Conservation (phyloP, 768 basidiomycete species). For the Leucosporidium scottii region DNA sequence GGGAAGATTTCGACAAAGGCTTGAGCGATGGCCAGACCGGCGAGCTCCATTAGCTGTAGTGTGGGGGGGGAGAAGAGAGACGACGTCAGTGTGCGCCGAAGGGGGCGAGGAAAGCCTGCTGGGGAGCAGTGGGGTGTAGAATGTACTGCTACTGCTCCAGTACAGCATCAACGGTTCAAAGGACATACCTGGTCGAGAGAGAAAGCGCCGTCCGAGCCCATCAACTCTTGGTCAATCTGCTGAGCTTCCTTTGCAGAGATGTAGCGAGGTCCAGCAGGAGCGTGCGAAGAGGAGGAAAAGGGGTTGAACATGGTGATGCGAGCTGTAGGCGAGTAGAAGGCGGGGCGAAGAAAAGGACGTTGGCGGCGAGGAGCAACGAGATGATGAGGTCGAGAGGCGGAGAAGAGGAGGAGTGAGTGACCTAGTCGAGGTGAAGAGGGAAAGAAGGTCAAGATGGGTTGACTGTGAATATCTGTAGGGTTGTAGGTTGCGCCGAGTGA, state of each 20-base stretch:
- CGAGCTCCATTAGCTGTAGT: conserved; percentile 83
- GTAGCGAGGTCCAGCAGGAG: not conserved
- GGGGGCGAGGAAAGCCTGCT: not conserved
- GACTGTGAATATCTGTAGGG: too few species aligned
- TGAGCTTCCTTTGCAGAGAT: conserved; percentile 28
- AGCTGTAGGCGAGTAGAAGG: not conserved
- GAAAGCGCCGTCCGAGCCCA: conserved; percentile 76
- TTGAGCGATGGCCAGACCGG: conserved; percentile 88
- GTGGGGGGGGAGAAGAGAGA: not conserved
- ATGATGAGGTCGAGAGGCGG: not conserved
- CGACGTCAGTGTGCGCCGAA: not conserved
- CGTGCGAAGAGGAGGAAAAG: not conserved
- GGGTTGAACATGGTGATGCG: not conserved
- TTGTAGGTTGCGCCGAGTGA: not conserved
- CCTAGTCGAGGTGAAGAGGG: not conserved
- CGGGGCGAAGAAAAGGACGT: not conserved
- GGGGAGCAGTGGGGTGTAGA: not conserved
- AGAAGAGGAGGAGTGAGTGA: not conserved
- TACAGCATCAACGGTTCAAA: not conserved
- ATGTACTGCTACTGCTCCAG: not conserved
- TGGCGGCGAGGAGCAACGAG: not conserved
- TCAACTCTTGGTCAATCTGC: conserved; percentile 90
- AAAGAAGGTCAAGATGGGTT: not conserved
- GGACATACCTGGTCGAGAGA: conserved; percentile 79
- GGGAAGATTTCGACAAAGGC: conserved; percentile 70